Evolutionary conservation across 176 grass and related monocot genomes (phyloP).

Genomic region (Ensete ventricosum): DNA sequence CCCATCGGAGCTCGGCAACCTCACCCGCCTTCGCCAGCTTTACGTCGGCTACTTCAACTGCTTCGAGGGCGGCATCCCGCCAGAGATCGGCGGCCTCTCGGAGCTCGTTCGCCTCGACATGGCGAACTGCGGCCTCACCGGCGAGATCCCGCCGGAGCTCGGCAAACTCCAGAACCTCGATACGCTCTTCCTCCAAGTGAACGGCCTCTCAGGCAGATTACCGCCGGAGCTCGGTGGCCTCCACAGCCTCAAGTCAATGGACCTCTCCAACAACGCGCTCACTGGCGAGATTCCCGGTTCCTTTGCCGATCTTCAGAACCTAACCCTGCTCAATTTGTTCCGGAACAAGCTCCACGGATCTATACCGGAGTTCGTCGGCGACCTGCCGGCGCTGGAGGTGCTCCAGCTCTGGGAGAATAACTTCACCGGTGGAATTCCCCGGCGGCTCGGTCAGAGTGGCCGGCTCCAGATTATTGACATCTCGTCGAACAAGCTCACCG

Average conservation of each 20-base stretch:
- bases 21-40: constrained; percentile 42
- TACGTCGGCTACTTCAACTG: constrained; percentile 70
- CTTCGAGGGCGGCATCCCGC: constrained; percentile 38
- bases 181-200: constrained; percentile 45
- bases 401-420: constrained; percentile 5
- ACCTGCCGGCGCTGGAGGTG: constrained; percentile 17
- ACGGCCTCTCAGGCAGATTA: constrained; percentile 46
- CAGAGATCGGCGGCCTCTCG: constrained; percentile 51
- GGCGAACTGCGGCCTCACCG: constrained; percentile 50
- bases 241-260: constrained; percentile 36
- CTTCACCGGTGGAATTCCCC: not conserved
- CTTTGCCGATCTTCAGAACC: constrained; percentile 65
- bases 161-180: constrained; percentile 52
- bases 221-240: constrained; percentile 42
- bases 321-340: constrained; percentile 32
- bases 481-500: constrained; percentile 9
- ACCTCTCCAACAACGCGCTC: constrained; percentile 55
- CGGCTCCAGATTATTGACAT: constrained; percentile 1
- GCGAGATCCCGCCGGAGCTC: constrained; percentile 47
- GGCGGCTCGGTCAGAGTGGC: constrained; percentile 1
- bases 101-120: constrained; percentile 39
- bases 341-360: constrained; percentile 18
- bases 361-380: constrained; percentile 23
- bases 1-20: constrained; percentile 51
- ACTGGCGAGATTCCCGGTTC: constrained; percentile 56